These are phyloP conservation scores for Fusarium miscanthi DNA, from an alignment of 2,329 filamentous ascomycete species.

Conservation along the genomic window DNA sequence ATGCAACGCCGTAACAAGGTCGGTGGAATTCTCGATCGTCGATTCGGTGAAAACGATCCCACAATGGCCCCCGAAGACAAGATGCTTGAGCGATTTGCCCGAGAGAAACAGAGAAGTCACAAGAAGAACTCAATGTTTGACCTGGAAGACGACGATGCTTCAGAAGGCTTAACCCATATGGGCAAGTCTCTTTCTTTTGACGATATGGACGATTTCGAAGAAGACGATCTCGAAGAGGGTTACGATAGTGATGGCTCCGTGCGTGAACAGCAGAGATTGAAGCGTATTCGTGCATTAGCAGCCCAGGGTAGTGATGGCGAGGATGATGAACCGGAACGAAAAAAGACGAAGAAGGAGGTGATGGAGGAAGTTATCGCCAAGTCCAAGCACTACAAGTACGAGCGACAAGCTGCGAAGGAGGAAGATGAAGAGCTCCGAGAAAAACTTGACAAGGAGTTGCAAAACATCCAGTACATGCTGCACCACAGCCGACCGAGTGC, in stretches of 20 bases:
- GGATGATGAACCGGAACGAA: conserved; percentile 76
- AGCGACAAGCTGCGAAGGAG: conserved; percentile 91
- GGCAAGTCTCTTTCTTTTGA: conserved; percentile 79
- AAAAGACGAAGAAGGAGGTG: conserved; percentile 95
- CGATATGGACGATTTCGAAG: conserved; percentile 79
- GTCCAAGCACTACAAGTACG: conserved; percentile 94
- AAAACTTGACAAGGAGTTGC: conserved; percentile 85
- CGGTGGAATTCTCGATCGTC: conserved; percentile 89
- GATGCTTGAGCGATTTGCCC: conserved; percentile 89
- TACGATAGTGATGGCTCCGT: conserved; percentile 68
- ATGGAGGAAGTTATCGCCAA: conserved; percentile 99
- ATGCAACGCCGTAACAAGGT: conserved; percentile 91
- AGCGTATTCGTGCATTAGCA: conserved; percentile 63
- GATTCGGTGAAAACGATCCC: conserved; percentile 95
- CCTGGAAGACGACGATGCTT: conserved; percentile 78
- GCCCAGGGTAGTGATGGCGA: conserved; percentile 61
- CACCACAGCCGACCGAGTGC: conserved; percentile 59
- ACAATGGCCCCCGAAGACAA: conserved; percentile 93
- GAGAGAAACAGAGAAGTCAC: conserved; percentile 83
- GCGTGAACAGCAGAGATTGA: conserved; percentile 65
- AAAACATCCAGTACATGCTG: conserved; percentile 79
- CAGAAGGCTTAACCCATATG: conserved; percentile 80
- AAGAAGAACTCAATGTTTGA: conserved; percentile 88
- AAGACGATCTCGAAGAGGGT: conserved; percentile 74
- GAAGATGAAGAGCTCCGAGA: conserved; percentile 89